These are phyloP conservation scores for Myriosclerotinia curreyana DNA, from an alignment of 2,329 filamentous ascomycete genomes.

Conservation along the genomic window DNA sequence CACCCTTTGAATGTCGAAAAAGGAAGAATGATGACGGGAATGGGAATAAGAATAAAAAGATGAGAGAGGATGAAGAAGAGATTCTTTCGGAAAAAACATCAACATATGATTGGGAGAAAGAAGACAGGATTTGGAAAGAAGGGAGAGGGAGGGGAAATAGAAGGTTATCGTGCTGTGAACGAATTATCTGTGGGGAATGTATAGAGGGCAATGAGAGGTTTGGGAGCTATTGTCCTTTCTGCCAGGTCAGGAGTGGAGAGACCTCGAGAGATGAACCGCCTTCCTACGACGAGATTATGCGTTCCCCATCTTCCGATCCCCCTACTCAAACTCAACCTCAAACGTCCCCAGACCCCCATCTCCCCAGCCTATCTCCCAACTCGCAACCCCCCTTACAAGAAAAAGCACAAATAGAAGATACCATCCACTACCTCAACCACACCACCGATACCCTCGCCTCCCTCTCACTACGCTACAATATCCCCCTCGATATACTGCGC, in stretches of 20 bases:
- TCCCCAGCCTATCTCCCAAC: constrained; percentile 42
- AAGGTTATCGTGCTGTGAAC: constrained; percentile 12
- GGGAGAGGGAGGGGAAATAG: not conserved
- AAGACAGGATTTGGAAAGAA: not conserved
- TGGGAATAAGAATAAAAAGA: not conserved
- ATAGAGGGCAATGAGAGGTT: constrained; percentile 11
- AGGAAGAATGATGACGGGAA: not conserved
- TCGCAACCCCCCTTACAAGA: not conserved
- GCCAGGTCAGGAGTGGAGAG: constrained; percentile 62
- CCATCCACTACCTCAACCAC: constrained; percentile 72
- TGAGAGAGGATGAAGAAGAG: not conserved
- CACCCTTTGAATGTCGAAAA: not conserved
- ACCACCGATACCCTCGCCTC: constrained; percentile 64
- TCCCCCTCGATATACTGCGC: constrained; percentile 61
- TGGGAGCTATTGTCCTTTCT: constrained; percentile 57
- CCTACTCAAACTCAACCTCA: constrained; percentile 13
- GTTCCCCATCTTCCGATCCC: constrained; percentile 27
- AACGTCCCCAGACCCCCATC: constrained; percentile 29
- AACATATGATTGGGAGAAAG: not conserved
- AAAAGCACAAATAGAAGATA: constrained; percentile 50
- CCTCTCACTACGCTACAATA: constrained; percentile 67
- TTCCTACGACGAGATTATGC: not conserved
- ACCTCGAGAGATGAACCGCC: not conserved
- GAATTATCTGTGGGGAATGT: constrained; percentile 16
- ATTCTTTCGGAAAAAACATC: not conserved